Conservation (phyloP, 106 monocot species). For the Hemerocallis citrina region DNA sequence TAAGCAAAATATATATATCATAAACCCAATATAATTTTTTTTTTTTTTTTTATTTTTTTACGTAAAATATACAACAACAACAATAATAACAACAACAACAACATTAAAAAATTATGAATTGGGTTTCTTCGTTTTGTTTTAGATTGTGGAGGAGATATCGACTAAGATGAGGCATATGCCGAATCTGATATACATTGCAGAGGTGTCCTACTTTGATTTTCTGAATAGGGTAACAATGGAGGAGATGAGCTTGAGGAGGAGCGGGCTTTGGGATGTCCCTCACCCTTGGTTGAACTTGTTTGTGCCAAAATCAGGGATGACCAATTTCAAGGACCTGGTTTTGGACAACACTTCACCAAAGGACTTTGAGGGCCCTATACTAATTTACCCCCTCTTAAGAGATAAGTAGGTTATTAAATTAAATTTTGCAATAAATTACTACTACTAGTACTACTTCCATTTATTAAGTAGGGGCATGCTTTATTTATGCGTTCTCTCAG, state of each 20-base stretch:
- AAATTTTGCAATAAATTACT: too few species aligned
- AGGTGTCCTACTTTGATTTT: conserved; percentile 77
- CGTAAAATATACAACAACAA: too few species aligned
- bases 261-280: conserved; percentile 74
- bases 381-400: conserved; percentile 69
- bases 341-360: conserved; percentile 36
- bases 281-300: conserved; percentile 91
- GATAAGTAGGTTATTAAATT: conserved; percentile 48
- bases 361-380: conserved; percentile 51
- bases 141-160: conserved; percentile 33
- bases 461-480: too few species aligned
- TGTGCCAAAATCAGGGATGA: conserved; percentile 49
- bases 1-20: too few species aligned
- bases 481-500: too few species aligned
- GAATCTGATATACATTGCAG: conserved; percentile 21
- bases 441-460: too few species aligned
- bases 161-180: conserved; percentile 29
- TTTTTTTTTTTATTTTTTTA: not conserved
- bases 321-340: conserved; percentile 53
- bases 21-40: not conserved
- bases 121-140: too few species aligned
- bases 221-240: conserved; percentile 66
- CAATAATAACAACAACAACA: too few species aligned
- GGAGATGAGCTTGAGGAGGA: conserved; percentile 42
- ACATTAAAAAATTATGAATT: too few species aligned